A percentile compares a stretch with the other conserved stretches of the same genome.
Conservation (phyloP, 306 rosid species). For the Inga laurina region DNA sequence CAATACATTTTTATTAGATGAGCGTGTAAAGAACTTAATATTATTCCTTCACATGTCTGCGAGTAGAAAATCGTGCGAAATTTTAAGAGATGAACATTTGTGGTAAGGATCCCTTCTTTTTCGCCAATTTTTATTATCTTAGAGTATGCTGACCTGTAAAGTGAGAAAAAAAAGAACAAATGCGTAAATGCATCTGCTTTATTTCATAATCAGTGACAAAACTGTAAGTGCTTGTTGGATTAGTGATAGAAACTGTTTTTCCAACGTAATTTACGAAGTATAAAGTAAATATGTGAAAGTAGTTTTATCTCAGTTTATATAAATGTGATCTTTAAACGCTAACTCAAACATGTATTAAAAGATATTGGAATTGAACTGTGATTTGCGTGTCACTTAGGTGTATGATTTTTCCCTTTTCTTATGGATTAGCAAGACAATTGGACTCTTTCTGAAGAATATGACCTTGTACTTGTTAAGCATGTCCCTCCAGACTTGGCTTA, state of each 20-base stretch:
- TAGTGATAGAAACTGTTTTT: too few species aligned
- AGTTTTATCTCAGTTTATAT: too few species aligned
- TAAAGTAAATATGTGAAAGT: too few species aligned
- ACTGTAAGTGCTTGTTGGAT: neutral
- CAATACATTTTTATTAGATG: neutral
- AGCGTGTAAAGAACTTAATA: constrained; percentile 1
- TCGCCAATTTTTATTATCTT: neutral
- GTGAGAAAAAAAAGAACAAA: neutral
- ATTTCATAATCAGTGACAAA: neutral
- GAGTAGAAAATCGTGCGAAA: neutral
- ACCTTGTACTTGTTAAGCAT: too few species aligned
- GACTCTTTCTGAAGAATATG: too few species aligned
- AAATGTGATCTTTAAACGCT: too few species aligned
- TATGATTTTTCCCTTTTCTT: too few species aligned
- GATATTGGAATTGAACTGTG: constrained; percentile 4
- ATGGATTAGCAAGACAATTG: too few species aligned
- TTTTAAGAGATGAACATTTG: neutral
- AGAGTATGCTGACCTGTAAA: neutral
- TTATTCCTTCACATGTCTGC: constrained; percentile 3
- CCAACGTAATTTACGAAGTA: too few species aligned
- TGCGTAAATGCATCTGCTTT: neutral
- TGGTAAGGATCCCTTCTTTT: neutral
- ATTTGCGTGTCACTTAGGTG: neutral
- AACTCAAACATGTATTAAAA: too few species aligned
- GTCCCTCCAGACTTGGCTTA: too few species aligned